Evolutionary conservation across 2,329 filamentous ascomycete species (phyloP).

Genomic region (Hypoxylon sp.): DNA sequence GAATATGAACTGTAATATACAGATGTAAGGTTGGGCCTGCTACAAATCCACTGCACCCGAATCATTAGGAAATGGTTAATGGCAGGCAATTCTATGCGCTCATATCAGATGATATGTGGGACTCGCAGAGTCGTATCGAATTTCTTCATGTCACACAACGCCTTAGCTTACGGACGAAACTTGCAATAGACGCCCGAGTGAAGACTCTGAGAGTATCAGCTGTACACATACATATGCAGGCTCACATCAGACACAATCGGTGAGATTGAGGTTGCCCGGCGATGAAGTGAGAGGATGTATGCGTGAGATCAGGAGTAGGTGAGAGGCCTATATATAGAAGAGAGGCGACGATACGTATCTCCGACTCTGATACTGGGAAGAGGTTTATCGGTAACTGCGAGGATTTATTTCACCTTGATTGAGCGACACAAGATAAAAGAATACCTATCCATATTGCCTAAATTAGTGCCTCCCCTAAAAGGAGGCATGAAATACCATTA

Average conservation of each 20-base stretch:
- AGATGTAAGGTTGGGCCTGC: not conserved
- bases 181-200: not conserved
- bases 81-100: not conserved
- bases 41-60: not conserved
- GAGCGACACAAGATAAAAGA: not conserved
- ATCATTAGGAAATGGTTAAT: not conserved
- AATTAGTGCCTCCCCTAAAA: too few species aligned
- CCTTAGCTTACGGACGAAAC: not conserved
- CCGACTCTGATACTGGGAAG: not conserved
- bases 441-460: not conserved
- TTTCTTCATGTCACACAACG: not conserved
- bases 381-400: not conserved
- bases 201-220: not conserved
- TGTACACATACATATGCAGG: not conserved
- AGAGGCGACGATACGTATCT: too few species aligned
- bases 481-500: too few species aligned
- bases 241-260: not conserved
- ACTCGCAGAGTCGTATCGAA: too few species aligned
- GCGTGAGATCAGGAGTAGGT: too few species aligned
- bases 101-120: not conserved
- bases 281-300: too few species aligned
- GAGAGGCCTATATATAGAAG: too few species aligned
- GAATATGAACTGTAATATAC: not conserved
- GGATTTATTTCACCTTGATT: not conserved
- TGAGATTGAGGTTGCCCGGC: not conserved